Percentiles rank a stretch among this genome's conserved stretches.
These are phyloP conservation scores for Claviceps quebecensis DNA, from an alignment of 2,329 filamentous ascomycete species.

Conservation along the genomic window DNA sequence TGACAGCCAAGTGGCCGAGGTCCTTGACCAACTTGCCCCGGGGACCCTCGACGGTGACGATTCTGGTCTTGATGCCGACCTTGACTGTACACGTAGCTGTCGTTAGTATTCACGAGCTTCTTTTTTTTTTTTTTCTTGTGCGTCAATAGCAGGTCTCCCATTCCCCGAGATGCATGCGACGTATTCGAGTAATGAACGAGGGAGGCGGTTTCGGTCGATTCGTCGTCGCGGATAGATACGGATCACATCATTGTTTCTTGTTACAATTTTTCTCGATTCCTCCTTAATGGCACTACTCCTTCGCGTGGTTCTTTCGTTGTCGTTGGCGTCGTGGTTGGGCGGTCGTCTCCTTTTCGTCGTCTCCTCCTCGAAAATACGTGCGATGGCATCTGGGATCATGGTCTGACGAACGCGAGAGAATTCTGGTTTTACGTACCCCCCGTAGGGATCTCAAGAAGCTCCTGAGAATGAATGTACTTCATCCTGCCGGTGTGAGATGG, in stretches of 20 bases:
- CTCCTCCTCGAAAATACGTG: not conserved
- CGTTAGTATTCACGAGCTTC: constrained; percentile 13
- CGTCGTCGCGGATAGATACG: not conserved
- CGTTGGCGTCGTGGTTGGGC: not conserved
- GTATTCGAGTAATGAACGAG: not conserved
- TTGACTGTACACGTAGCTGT: constrained; percentile 53
- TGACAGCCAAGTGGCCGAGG: constrained; percentile 90
- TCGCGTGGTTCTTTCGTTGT: not conserved
- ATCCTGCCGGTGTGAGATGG: constrained; percentile 57
- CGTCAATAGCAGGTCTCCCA: not conserved
- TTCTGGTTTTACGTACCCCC: constrained; percentile 58
- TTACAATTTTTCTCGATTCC: not conserved
- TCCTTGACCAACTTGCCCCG: constrained; percentile 96
- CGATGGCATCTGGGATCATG: not conserved
- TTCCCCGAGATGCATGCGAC: not conserved
- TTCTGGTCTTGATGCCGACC: constrained; percentile 90
- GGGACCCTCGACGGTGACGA: constrained; percentile 94
- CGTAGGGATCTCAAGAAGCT: constrained; percentile 89
- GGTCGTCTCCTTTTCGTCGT: not conserved
- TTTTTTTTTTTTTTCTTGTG: not conserved
- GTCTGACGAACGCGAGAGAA: not conserved
- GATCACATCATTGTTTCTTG: not conserved
- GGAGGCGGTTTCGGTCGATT: not conserved
- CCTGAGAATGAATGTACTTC: constrained; percentile 99
- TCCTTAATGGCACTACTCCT: not conserved